These are phyloP conservation scores for Populus hybrid DNA, from an alignment of 441 rosid genomes.

Conservation along the genomic window DNA sequence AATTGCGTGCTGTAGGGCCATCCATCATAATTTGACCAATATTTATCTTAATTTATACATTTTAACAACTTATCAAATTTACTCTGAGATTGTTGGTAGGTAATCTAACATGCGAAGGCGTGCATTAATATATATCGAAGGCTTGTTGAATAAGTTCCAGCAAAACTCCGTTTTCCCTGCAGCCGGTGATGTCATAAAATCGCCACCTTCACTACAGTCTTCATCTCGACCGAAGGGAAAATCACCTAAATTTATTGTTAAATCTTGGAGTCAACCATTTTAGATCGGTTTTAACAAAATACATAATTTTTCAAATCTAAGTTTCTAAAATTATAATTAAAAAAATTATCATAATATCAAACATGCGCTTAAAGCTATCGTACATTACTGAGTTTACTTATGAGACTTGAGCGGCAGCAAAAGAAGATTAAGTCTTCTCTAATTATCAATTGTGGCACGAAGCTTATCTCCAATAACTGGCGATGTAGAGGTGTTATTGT, in stretches of 20 bases:
- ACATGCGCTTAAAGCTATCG: too few relatives aligned
- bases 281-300: too few relatives aligned
- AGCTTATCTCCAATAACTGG: conserved; percentile 8
- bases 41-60: not conserved
- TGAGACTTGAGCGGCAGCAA: not conserved
- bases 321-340: too few relatives aligned
- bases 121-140: not conserved
- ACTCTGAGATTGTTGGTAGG: conserved; percentile 23
- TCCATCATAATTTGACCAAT: conserved; percentile 19
- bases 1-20: conserved; percentile 8
- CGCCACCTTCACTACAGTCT: not conserved
- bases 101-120: conserved; percentile 10
- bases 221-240: not conserved
- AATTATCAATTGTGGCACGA: conserved; percentile 13
- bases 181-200: not conserved
- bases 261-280: too few relatives aligned
- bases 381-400: too few relatives aligned
- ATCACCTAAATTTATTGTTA: too few relatives aligned
- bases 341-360: too few relatives aligned
- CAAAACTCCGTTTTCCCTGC: not conserved
- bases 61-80: conserved; percentile 12
- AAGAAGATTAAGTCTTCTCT: not conserved
- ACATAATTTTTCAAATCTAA: too few relatives aligned
- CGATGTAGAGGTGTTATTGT: not conserved
- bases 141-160: not conserved